Conservation (phyloP, 805 yeast genomes). For the Metschnikowia kofuensis region DNA sequence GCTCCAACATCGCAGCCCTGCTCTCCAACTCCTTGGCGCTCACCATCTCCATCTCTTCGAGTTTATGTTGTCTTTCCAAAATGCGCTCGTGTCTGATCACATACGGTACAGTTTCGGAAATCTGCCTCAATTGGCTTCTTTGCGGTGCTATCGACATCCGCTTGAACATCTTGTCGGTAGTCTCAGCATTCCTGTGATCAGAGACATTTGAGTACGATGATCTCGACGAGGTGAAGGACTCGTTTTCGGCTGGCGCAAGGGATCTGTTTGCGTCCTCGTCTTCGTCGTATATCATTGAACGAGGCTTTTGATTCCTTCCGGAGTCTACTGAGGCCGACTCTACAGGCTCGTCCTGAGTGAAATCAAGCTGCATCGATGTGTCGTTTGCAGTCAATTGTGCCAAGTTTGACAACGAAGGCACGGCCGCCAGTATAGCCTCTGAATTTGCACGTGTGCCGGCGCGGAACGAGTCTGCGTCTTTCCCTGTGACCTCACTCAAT, state of each 20-base stretch:
- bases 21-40: conserved; percentile 70
- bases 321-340: conserved; percentile 23
- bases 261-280: conserved; percentile 19
- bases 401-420: conserved; percentile 61
- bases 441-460: conserved; percentile 7
- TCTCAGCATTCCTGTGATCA: conserved; percentile 12
- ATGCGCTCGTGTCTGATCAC: conserved; percentile 74
- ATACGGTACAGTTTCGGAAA: conserved; percentile 84
- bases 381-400: conserved; percentile 45
- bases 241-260: conserved; percentile 26
- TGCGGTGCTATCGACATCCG: conserved; percentile 45
- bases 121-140: conserved; percentile 66
- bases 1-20: conserved; percentile 74
- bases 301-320: conserved; percentile 22
- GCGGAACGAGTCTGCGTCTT: conserved; percentile 24
- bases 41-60: conserved; percentile 76
- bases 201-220: conserved; percentile 26
- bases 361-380: conserved; percentile 11
- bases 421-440: conserved; percentile 14
- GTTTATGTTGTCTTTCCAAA: conserved; percentile 69
- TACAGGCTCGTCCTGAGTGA: conserved; percentile 2
- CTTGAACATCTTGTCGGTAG: conserved; percentile 33
- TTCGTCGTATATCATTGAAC: conserved; percentile 37
- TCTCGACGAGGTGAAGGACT: conserved; percentile 29
- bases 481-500: conserved; percentile 56